Evolutionary conservation across 768 basidiomycete species (phyloP), one percentile per base, ranked within the genome.

Genomic region (Mycena latifolia): DNA sequence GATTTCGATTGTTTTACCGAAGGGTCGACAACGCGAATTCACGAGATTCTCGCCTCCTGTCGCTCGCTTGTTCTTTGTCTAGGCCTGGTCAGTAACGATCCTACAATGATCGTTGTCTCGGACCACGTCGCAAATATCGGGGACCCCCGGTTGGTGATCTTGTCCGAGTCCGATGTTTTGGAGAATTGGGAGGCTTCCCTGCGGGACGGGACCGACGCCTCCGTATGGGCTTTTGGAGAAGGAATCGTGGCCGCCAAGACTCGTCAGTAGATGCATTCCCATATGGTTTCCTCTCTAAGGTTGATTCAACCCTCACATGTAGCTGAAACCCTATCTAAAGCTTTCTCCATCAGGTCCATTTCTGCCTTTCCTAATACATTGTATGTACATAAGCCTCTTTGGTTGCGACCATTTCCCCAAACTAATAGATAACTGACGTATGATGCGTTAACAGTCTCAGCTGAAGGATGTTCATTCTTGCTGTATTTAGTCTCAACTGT

Each of bases 191-290:
- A n/a, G n/a, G n/a, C n/a, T n/a, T n/a, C n/a, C 67, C 41, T 76
- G 24, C 55, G 66, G 29, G 66, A 61, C 24, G 56, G 61, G 9
- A 64, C 69, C 20, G 72, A 74, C 24, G 55, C 43, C 12, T 74
- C 61, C 20, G 65, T 71, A 25, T 74, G 73, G 74, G 67, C 48
- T n/a, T 75, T 72, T 60, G 72, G 69, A 17, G 75, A 75, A 58
- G 63, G 27, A 6, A 70, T 73, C 18, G 67, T 73, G 1, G 53
- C 60, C 35, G 71, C 59, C 18, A 74, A 71, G 47, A 68, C 51
- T 56, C 45, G 73, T 72, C 20, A 59, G 71, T 47, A 10, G 37
- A 29, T 65, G 31, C 8, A 15, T 55, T 39, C 37, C 39, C 39
- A 39, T n/a, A n/a, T n/a, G n/a, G n/a, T n/a, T 8, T 25, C 25